Evolutionary conservation across 148 eudicot genomes (phyloP).

Genomic region (Vaccinium myrtillus): DNA sequence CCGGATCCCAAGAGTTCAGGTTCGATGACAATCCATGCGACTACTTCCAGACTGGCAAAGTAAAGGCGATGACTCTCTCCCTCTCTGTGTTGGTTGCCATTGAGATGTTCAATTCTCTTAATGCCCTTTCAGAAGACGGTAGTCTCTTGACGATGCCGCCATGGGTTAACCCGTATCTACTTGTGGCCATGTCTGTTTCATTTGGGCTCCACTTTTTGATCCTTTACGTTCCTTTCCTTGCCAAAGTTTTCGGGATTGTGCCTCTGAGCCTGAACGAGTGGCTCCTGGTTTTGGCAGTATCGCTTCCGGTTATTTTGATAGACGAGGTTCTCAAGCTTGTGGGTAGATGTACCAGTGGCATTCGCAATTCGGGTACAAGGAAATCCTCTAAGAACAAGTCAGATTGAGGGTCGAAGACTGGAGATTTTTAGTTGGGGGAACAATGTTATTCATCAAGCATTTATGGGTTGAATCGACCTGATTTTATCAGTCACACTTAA

Average conservation of each 20-base stretch:
- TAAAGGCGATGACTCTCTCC: constrained; percentile 53
- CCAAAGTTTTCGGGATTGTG: constrained; percentile 45
- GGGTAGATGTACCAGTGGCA: constrained; percentile 17
- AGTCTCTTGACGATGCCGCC: constrained; percentile 52
- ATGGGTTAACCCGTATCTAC: constrained; percentile 52
- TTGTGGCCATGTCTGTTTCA: constrained; percentile 49
- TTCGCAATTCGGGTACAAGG: neutral
- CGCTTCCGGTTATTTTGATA: constrained; percentile 39
- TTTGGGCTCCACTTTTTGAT: constrained; percentile 51
- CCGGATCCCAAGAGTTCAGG: constrained; percentile 26
- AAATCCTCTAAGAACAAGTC: constrained; percentile 9
- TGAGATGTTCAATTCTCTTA: constrained; percentile 57
- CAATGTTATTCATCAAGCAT: neutral
- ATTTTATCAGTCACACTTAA: neutral
- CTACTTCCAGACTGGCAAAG: constrained; percentile 41
- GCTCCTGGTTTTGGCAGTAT: constrained; percentile 44
- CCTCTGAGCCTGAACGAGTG: constrained; percentile 55
- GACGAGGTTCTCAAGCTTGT: constrained; percentile 27
- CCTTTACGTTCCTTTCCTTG: constrained; percentile 49
- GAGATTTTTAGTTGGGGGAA: neutral
- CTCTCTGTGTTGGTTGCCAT: constrained; percentile 49
- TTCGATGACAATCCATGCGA: constrained; percentile 44
- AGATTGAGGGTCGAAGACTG: neutral
- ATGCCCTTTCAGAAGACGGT: constrained; percentile 51
- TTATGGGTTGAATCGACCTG: neutral